Conservation (phyloP, 140 eudicot genomes). For the Bidens hawaiensis region DNA sequence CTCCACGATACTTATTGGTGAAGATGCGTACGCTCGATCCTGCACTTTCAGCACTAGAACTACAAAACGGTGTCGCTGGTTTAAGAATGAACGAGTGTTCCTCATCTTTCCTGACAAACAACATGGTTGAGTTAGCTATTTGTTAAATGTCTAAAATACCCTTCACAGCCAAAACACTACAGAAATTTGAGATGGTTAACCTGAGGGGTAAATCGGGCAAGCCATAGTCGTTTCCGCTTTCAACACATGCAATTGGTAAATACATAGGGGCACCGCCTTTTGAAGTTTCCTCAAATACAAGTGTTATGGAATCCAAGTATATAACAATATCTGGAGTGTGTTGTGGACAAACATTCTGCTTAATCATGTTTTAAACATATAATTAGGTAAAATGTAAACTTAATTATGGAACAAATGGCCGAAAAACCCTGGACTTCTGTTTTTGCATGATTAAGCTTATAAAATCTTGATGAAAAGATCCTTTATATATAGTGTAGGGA, state of each 20-base stretch:
- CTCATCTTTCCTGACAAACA: constrained; percentile 84
- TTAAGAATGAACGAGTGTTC: constrained; percentile 93
- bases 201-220: constrained; percentile 87
- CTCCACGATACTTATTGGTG: constrained; percentile 32
- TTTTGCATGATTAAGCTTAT: not conserved
- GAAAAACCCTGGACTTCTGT: not conserved
- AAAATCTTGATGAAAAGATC: not conserved
- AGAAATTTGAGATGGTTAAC: constrained; percentile 29
- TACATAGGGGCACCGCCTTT: constrained; percentile 66
- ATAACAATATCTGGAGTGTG: constrained; percentile 76
- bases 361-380: constrained; percentile 9
- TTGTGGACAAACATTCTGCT: constrained; percentile 85
- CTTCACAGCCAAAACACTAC: constrained; percentile 1
- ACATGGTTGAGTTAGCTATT: constrained; percentile 10
- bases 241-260: constrained; percentile 68
- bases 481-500: not conserved
- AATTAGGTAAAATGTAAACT: constrained; percentile 6
- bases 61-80: constrained; percentile 62
- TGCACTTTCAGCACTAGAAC: constrained; percentile 41
- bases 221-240: constrained; percentile 68
- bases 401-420: not conserved
- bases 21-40: constrained; percentile 41
- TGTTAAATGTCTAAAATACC: constrained; percentile 10
- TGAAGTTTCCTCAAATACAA: constrained; percentile 78
- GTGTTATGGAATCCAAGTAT: constrained; percentile 77